Percentiles rank a stretch among this genome's conserved stretches.
Conservation (phyloP, 768 basidiomycete genomes). For the Mycena rebaudengoi region DNA sequence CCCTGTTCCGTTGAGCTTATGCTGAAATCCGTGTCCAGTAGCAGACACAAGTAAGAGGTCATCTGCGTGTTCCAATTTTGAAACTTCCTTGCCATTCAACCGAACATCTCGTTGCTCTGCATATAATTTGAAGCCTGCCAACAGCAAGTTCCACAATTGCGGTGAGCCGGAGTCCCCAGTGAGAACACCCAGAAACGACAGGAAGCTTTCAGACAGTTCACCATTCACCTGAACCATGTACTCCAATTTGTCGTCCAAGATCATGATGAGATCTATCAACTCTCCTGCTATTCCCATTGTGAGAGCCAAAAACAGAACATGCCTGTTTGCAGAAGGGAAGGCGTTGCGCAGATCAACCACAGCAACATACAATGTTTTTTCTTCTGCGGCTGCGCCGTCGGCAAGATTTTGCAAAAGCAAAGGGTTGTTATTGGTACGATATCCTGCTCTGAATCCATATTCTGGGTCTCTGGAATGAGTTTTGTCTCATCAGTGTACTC, state of each 20-base stretch:
- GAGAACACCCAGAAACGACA: conserved; percentile 31
- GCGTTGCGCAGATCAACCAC: no score
- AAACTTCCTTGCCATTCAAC: conserved; percentile 12
- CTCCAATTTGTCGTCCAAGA: background rate
- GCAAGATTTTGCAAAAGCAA: no score
- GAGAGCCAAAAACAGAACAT: background rate
- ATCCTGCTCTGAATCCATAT: no score
- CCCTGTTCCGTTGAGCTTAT: background rate
- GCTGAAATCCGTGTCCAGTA: conserved; percentile 28
- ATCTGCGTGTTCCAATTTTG: conserved; percentile 36
- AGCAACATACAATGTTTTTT: no score
- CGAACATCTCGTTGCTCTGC: conserved; percentile 25
- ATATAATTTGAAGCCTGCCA: conserved; percentile 20
- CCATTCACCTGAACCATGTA: background rate
- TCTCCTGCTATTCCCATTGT: background rate
- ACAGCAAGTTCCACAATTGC: conserved; percentile 33
- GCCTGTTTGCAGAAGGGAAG: background rate
- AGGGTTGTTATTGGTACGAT: no score
- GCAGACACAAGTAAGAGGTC: conserved; percentile 17
- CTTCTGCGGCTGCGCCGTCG: no score
- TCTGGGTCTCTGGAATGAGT: no score
- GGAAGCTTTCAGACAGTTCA: conserved; percentile 21
- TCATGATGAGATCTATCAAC: background rate
- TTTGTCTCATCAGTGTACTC: no score
- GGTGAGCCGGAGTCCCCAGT: conserved; percentile 38